Base-by-base conservation (phyloP, 1,284 basidiomycete species). In the Ustilago bromivora region DNA sequence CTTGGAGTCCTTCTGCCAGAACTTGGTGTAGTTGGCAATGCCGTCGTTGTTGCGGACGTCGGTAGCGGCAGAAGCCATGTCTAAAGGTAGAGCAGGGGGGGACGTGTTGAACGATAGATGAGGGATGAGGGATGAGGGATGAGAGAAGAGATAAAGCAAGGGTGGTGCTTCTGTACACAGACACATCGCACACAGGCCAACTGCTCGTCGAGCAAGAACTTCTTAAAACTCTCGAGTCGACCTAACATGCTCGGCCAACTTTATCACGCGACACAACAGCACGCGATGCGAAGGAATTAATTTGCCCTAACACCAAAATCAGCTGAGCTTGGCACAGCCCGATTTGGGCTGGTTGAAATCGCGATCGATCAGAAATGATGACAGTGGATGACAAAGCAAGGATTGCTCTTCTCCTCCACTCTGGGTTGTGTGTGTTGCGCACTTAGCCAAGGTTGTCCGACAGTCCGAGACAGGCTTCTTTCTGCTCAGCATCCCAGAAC, bases 11-110 rank as follows among this genome's bases (percentile, higher is more conserved):
- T 93, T 92, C 79, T 97, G 91, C 96, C 96, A 99, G 88, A 95
- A 96, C 86, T 92, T 92, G 82, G 92, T 93, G 88, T 99, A 99
- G 88, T 92, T 92, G 86, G 92, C 91, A 61, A 98, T 94, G 72
- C 95, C 94, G 82, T 89, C 88, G 81, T 90, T 90, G 78, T 93
- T 90, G 73, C 96, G 93, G 80, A 92, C 92, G 87, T 97, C 94
- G 80, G 77, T 74, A 67, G 71, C 71, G 15, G 73, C 67, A 41
- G 79, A 71, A 28, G 76, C 71, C 76, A 81, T 80, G 58, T 60
- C 66, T 68, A 55, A 28, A 35, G 32, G n/a, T 34, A 36, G 36
- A 28, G 51, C 28, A 55, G 32, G 60, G 19, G 60, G 43, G 40
- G 43, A 62, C 52, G 52, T 62, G 60, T 62, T 62, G 60, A 62